Conservation (phyloP, 2,329 filamentous ascomycete species). For the Pyrenophora teres region DNA sequence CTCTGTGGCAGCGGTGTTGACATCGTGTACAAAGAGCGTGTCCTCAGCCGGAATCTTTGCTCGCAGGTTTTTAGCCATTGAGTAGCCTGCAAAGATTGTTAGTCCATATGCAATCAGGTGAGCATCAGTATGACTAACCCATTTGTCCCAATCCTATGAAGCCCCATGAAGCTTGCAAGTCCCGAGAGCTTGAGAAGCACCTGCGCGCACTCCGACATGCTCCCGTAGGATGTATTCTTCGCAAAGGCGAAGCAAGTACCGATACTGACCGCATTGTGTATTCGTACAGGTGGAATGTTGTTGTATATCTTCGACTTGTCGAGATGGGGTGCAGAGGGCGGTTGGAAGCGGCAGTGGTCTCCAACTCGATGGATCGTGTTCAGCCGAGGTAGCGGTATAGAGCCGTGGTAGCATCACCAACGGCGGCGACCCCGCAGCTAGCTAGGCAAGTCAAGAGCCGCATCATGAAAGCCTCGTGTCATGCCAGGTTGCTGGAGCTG, state of each 20-base stretch:
- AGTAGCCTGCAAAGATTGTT: constrained; percentile 59
- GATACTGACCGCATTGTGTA: constrained; percentile 37
- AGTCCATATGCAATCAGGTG: constrained; percentile 28
- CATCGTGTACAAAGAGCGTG: constrained; percentile 67
- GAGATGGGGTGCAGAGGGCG: constrained; percentile 27
- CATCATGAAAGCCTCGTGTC: not conserved
- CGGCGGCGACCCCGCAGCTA: constrained; percentile 1
- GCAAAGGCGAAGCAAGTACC: constrained; percentile 36
- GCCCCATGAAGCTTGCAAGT: constrained; percentile 53
- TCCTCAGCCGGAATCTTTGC: constrained; percentile 68
- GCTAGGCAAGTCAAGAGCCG: no score
- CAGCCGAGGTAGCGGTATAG: constrained; percentile 42
- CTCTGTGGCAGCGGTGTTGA: constrained; percentile 62
- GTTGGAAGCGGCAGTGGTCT: constrained; percentile 40
- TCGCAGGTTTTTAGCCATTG: constrained; percentile 74
- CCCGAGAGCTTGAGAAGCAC: constrained; percentile 51
- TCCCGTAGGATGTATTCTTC: constrained; percentile 23
- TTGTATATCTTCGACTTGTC: constrained; percentile 21
- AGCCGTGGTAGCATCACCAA: constrained; percentile 5
- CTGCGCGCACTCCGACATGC: constrained; percentile 38
- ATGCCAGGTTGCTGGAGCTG: constrained; percentile 5
- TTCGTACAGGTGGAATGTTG: constrained; percentile 19
- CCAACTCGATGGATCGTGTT: constrained; percentile 32
- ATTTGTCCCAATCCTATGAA: constrained; percentile 58
- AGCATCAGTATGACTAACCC: constrained; percentile 46